Conservation (phyloP, 345 rosid genomes). For the Syzygium aromaticum region DNA sequence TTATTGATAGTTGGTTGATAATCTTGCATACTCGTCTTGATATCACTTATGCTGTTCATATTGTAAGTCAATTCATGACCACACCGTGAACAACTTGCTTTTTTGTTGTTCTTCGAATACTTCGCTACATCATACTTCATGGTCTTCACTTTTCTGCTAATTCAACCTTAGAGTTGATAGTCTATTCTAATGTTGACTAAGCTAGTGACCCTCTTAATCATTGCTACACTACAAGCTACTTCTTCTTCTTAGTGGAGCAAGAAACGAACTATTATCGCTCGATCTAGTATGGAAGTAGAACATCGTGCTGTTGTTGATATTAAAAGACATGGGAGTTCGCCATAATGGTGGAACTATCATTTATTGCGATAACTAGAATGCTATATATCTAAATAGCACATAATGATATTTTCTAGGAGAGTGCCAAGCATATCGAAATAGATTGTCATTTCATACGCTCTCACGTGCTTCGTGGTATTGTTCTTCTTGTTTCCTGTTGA, state of each 20-base stretch:
- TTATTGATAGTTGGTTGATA: background rate
- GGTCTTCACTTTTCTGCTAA: background rate
- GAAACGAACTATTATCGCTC: too few relatives aligned
- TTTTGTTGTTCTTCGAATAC: fast-evolving
- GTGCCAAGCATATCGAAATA: too few relatives aligned
- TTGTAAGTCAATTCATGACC: background rate
- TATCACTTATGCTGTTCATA: too few relatives aligned
- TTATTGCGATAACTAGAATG: fast-evolving
- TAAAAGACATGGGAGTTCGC: background rate
- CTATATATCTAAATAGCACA: background rate
- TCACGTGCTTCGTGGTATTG: background rate
- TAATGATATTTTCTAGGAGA: background rate
- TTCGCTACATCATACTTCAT: background rate
- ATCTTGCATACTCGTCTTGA: too few relatives aligned
- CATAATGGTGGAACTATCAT: background rate
- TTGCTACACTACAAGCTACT: background rate
- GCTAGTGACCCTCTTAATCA: background rate
- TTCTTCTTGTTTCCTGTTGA: background rate
- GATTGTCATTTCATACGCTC: background rate
- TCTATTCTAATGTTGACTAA: too few relatives aligned
- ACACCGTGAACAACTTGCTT: background rate
- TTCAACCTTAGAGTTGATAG: background rate
- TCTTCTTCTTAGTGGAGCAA: background rate
- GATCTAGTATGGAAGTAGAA: background rate
- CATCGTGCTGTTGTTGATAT: too few relatives aligned